Base-by-base conservation (phyloP, 192 early-diverging fungal genomes). In the Diversispora eburnea region DNA sequence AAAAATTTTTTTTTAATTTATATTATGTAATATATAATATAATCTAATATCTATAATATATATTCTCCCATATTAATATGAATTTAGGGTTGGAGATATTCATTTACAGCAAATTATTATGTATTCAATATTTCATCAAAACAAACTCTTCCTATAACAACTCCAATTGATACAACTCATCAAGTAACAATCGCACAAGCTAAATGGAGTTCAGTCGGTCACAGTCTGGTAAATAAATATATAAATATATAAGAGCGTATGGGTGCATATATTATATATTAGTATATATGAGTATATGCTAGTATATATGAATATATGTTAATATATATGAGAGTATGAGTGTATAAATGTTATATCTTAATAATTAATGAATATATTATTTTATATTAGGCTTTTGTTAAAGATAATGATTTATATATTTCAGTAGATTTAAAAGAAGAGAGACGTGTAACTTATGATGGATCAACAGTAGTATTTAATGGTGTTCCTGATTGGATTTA, bases 401-500 rank as follows among this genome's bases (percentile, higher is more conserved):
- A 89, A 61, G 88, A 93, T 77, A 97, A 98, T 78, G 88, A 99
- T 74, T 46, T 99, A 8, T 93, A 90, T 78, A 83, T 96, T 19
- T 91, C 89, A 3, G 49, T 86, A 51, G 89, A 94, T 74, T 78
- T 91, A 74, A 49, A 48, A 62, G 78, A 83, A 15, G 89, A 94
- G 66, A 85, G 86, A 55, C 89, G 88, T 54, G 82, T 98, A 43
- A 99, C 97, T 2, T 86, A 82, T 60, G 95, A 97, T 77, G 95
- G 95, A 13, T 89, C 90, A 33, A 81, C 80, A 43, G 85, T 82
- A 33, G 85, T 97, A 20, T 91, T 96, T 73, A 98, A 98, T 76
- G 97, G 95, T 7, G 84, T 97, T 7, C 89, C 94, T n/a, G 97
- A 99, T 80, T 99, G 97, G 97, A 95, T 97, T 0, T 99, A 99